Evolutionary conservation across 306 rosid species (phyloP).

Genomic region (Trichosanthes cucumerina): DNA sequence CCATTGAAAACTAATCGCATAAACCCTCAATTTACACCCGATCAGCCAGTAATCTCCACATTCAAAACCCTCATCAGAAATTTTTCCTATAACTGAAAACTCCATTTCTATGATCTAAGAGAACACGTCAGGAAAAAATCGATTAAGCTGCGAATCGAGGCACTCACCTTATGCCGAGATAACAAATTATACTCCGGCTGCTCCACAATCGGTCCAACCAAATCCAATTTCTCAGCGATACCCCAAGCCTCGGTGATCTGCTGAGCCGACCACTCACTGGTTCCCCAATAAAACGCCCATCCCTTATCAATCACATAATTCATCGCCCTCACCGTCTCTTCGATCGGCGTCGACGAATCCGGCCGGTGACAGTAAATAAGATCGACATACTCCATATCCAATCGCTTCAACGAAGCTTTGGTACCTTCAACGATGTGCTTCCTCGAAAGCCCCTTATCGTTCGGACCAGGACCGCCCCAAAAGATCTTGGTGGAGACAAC

Average conservation of each 20-base stretch:
- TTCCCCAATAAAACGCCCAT: conserved; percentile 97
- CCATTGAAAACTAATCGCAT: not conserved
- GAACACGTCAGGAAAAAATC: not conserved
- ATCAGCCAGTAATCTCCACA: not conserved
- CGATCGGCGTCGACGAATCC: conserved; percentile 68
- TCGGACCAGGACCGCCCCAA: conserved; percentile 96
- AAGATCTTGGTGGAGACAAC: conserved; percentile 96
- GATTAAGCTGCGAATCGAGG: not conserved
- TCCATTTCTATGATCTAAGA: not conserved
- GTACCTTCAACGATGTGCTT: conserved; percentile 90
- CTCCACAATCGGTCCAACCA: conserved; percentile 86
- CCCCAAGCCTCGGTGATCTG: conserved; percentile 98
- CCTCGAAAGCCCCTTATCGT: conserved; percentile 85
- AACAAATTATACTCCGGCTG: conserved; percentile 92
- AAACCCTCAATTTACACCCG: not conserved
- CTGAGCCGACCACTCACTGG: conserved; percentile 96
- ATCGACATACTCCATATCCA: conserved; percentile 84
- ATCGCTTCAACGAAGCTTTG: conserved; percentile 63
- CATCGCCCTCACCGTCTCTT: conserved; percentile 95
- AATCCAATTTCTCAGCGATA: conserved; percentile 55
- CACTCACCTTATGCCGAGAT: conserved; percentile 66
- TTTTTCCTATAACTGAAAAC: not conserved
- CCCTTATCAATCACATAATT: conserved; percentile 72
- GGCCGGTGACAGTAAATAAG: conserved; percentile 79
- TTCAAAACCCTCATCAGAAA: not conserved